Base-by-base conservation (phyloP, 768 basidiomycete species). In the Suillus plorans region DNA sequence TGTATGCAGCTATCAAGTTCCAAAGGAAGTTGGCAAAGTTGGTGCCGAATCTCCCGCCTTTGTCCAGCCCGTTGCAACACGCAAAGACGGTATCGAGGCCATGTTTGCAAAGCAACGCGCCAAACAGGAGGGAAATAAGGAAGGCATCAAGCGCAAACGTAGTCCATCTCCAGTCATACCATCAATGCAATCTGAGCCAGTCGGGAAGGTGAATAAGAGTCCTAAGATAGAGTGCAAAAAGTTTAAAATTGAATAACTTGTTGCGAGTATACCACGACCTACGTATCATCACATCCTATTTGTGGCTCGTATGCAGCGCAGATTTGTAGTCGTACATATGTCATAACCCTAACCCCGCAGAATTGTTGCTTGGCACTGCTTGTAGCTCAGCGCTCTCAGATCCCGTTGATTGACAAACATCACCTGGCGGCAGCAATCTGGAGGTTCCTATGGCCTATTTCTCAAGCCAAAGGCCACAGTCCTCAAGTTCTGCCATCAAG, bases 21-120 rank as follows among this genome's bases (percentile, higher is more conserved):
- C 93, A 0, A 86, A 86, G 68, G 96, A 97, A 79, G 88, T 97
- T 0, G 96, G 95, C 0, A 96, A 91, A 76, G 91, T 98, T 4
- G 93, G 94, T 9, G 87, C 80, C 9, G 91, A 99, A 71, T 94
- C 91, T 1, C 77, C 91, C 0, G 84, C 87, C 0, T 97, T 92
- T 74, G 88, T 97, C 61, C 82, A 93, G 69, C 95, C 96, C 0
- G 77, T 97, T 22, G 79, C 87, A 10, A 80, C 84, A 55, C 85
- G 95, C 25, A 90, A 90, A 70, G 95, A 96, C 69, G 94, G 95
- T 8, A 97, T 94, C 61, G 81, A 89, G 71, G 88, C 90, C 10
- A 86, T 94, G 85, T 94, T 95, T 67, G 82, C 85, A 1, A 89
- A 86, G 67, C 92, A 92, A 70, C 78, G 70, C 61, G 70, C 71